Base-by-base conservation (phyloP, 257 asterid species). In the Coffea canephora region DNA sequence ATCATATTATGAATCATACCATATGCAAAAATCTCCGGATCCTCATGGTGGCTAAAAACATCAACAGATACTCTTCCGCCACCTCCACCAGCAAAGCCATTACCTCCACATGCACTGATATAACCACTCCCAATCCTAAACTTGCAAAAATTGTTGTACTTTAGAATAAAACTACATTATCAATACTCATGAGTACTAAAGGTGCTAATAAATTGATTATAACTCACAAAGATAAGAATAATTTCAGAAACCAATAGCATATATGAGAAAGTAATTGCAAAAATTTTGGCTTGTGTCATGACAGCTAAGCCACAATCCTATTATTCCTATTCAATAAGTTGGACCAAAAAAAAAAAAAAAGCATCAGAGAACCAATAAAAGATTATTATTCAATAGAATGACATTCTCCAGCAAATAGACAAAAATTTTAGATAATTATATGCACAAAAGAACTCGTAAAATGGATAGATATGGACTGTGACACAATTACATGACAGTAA, bases 71-170 rank as follows among this genome's bases (percentile, higher is more conserved):
- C 85, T 87, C 99, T 92, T 79, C 99, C 99, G 77, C 94, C 99
- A 77, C 99, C 98, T 52, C 98, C 99, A 68, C 99, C 99, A 79
- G 93, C 97, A 83, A 89, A 94, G 82, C 99, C 99, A 82, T 80
- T 84, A 83, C 98, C 99, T 67, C 99, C 98, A 79, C 93, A 91
- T 46, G 99, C 98, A 85, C 97, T 92, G 74, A 96, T 86, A 27
- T 77, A 86, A 76, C 99, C 99, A 77, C 61, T 83, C 86, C 99
- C 99, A 85, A 78, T 89, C 98, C 99, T 96, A 96, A 91, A 88
- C 81, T 80, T 89, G 69, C 85, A 81, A 79, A 74, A 84, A 87
- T 74, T 41, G 31, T 68, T 8, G 49, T 50, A 64, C 16, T 62
- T 77, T 71, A 71, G 77, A 49, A 36, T 62, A 55, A 57, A 62